Base-by-base conservation (phyloP, 306 rosid species). In the Rubus idaeus region DNA sequence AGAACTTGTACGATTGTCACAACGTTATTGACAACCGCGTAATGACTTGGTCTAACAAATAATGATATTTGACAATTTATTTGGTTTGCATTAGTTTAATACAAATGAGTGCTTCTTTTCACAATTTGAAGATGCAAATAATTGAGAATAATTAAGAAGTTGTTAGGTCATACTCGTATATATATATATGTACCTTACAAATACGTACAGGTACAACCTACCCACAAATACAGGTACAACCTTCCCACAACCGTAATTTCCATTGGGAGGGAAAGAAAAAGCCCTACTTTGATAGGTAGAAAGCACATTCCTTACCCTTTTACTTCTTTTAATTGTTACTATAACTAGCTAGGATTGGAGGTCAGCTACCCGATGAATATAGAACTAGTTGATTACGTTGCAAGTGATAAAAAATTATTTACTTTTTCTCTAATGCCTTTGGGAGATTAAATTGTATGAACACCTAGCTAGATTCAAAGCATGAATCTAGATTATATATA, bases 381-480 rank as follows among this genome's bases (percentile, higher is more conserved):
- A 12, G 9, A 61, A 61, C 5, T 61, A 13, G n/a, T 30, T 9
- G n/a, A 61, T n/a, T 61, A 61, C 42, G 67, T 12, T 61, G 35
- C 5, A 61, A 61, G 67, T 35, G 9, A 61, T 30, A 30, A 5
- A 61, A 30, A 30, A 61, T 30, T 1, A 4, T 2, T 44, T 64
- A 18, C 67, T 67, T 71, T 72, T 7, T 6, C 14, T 13, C 56
- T 70, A 44, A 77, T 18, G n/a, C 8, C 67, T 73, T 16, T 53
- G 72, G 76, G 57, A 70, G 40, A 10, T 57, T 53, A 57, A 75
- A 64, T 44, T 51, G 14, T 71, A 75, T 52, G 86, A 51, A 69
- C 63, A 60, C 40, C 20, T 77, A 65, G 41, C 50, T 65, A 68
- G 68, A 46, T 55, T 80, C 57, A 64, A 79, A n/a, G 67, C 65